Percentiles rank a stretch among this genome's conserved stretches.
Evolutionary conservation across 2,329 filamentous ascomycete species (phyloP).

Genomic region (Talaromyces rugulosus): DNA sequence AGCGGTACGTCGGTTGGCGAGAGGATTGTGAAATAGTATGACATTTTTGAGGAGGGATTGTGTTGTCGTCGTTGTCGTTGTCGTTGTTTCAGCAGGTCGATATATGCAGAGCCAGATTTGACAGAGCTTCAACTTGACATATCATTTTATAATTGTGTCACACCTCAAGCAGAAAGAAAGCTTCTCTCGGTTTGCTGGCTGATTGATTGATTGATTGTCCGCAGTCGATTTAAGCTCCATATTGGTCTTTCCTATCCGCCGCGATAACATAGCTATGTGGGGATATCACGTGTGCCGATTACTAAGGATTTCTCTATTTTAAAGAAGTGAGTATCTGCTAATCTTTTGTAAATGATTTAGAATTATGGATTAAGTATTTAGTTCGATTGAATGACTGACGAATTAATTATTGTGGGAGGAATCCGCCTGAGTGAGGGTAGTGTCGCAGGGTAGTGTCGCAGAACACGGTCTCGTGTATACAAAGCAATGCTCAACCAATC

Average conservation of each 20-base stretch:
- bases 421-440: background rate
- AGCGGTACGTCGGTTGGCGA: constrained; percentile 93
- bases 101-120: background rate
- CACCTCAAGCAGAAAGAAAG: background rate
- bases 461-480: background rate
- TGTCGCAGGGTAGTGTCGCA: background rate
- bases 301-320: background rate
- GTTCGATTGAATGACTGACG: background rate
- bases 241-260: background rate
- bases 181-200: background rate
- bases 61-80: constrained; percentile 4
- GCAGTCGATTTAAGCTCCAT: background rate
- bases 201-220: background rate
- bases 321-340: background rate
- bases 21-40: constrained; percentile 97
- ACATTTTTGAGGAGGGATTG: constrained; percentile 60
- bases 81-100: background rate
- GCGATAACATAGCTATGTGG: background rate
- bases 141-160: background rate
- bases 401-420: background rate
- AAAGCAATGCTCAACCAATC: background rate
- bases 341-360: background rate
- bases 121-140: background rate
- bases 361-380: background rate
- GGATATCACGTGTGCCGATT: background rate